Evolutionary conservation across 2,329 filamentous ascomycete species (phyloP).

Genomic region (Aspergillus hiratsukae): DNA sequence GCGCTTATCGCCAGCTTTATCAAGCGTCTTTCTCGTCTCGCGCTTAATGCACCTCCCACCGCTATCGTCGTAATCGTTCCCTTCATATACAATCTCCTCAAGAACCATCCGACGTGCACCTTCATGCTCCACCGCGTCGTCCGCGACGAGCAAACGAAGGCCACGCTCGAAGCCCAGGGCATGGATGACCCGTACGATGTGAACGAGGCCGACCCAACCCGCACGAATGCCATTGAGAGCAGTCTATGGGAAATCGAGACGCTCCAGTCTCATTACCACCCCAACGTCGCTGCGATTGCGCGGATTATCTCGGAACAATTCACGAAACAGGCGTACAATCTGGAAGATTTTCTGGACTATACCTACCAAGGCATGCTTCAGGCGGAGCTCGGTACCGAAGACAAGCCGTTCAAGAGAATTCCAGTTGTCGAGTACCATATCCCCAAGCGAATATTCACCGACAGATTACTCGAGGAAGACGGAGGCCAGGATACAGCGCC

Average conservation of each 20-base stretch:
- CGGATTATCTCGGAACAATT: slow-evolving; percentile 96
- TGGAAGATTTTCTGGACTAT: slow-evolving; percentile 97
- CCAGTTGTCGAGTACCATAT: slow-evolving; percentile 94
- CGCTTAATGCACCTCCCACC: slow-evolving; percentile 82
- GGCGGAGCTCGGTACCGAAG: slow-evolving; percentile 60
- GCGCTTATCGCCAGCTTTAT: slow-evolving; percentile 91
- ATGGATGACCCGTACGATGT: slow-evolving; percentile 73
- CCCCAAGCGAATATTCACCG: slow-evolving; percentile 71
- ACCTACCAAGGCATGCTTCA: slow-evolving; percentile 75
- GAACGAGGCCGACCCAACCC: slow-evolving; percentile 73
- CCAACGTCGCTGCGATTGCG: slow-evolving; percentile 89
- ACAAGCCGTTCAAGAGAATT: slow-evolving; percentile 76
- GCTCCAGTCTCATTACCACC: slow-evolving; percentile 89
- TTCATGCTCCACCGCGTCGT: slow-evolving; percentile 89
- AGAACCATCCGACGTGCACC: slow-evolving; percentile 81
- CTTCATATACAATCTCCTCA: slow-evolving; percentile 93
- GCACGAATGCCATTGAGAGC: slow-evolving; percentile 83
- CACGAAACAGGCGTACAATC: slow-evolving; percentile 87
- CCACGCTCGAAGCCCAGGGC: slow-evolving; percentile 56
- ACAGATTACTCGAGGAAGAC: slow-evolving; percentile 38
- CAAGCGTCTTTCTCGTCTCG: slow-evolving; percentile 80
- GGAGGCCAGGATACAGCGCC: slow-evolving; percentile 35
- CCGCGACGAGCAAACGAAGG: slow-evolving; percentile 54
- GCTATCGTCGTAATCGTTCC: slow-evolving; percentile 86
- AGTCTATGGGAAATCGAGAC: slow-evolving; percentile 93